Percentiles rank a stretch among this genome's conserved stretches.
These are phyloP conservation scores for Cadophora sp. DNA, from an alignment of 2,329 filamentous ascomycete species.

Conservation along the genomic window DNA sequence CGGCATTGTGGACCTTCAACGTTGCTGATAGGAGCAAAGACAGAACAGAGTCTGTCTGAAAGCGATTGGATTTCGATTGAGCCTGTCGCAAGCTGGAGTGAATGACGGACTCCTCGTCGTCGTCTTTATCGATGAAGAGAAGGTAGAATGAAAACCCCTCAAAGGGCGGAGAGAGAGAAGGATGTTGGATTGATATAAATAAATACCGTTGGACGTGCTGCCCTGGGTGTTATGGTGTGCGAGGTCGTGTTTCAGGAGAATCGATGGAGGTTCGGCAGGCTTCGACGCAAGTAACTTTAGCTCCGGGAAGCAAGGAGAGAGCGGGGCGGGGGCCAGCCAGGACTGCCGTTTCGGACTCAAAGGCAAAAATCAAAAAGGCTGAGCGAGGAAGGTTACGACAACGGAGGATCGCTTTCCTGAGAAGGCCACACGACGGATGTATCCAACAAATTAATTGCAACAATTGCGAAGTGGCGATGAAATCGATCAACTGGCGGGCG, in stretches of 20 bases:
- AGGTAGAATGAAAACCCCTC: background rate
- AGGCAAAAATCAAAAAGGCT: background rate
- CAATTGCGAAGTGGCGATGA: background rate
- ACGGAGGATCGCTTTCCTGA: conserved; percentile 12
- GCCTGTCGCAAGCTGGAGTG: background rate
- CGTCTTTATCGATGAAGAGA: background rate
- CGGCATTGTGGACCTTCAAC: conserved; percentile 60
- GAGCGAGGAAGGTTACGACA: background rate
- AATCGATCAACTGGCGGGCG: background rate
- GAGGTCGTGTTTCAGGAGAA: conserved; percentile 10
- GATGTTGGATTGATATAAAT: conserved; percentile 12
- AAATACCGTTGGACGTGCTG: background rate
- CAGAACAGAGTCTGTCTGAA: conserved; percentile 30
- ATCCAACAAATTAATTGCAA: conserved; percentile 17
- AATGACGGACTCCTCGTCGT: background rate
- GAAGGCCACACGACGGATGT: conserved; percentile 8
- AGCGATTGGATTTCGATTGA: conserved; percentile 3
- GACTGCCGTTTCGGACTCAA: background rate
- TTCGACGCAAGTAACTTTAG: conserved; percentile 8
- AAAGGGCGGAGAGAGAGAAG: conserved; percentile 1
- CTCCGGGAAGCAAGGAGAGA: conserved; percentile 3
- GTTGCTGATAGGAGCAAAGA: conserved; percentile 40
- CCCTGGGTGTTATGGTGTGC: background rate
- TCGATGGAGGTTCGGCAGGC: conserved; percentile 4
- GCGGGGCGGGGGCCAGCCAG: background rate